These are phyloP conservation scores for Hansenula lynferdii DNA, from an alignment of 1,139 yeast species.

Conservation along the genomic window DNA sequence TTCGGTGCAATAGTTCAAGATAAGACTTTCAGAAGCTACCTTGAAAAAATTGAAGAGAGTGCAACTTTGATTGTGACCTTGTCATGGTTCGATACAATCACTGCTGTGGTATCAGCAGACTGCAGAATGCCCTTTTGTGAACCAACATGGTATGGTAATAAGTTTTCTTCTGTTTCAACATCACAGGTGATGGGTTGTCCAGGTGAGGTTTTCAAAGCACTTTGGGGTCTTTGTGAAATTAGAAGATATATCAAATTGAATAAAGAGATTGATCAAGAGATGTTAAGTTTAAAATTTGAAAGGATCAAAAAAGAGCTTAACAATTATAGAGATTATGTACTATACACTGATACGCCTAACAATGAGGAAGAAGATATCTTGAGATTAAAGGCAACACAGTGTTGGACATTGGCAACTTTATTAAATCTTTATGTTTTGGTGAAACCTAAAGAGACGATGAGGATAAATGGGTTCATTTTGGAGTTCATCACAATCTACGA, in stretches of 20 bases:
- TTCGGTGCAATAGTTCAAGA: conserved; percentile 45
- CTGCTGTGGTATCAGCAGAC: conserved; percentile 51
- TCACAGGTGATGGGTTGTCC: conserved; percentile 54
- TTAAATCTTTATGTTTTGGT: conserved; percentile 33
- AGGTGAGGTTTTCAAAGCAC: conserved; percentile 43
- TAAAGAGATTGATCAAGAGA: conserved; percentile 8
- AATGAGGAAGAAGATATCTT: conserved; percentile 26
- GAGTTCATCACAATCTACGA: conserved; percentile 44
- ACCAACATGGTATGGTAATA: conserved; percentile 46
- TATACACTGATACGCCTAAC: conserved; percentile 20
- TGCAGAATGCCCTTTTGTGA: conserved; percentile 46
- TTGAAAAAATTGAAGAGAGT: conserved; percentile 40
- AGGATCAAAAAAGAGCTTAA: conserved; percentile 30
- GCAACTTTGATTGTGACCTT: conserved; percentile 41
- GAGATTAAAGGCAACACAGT: conserved; percentile 44
- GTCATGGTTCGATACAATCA: conserved; percentile 53
- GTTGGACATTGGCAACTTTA: conserved; percentile 47
- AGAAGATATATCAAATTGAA: conserved; percentile 29
- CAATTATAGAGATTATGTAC: conserved; percentile 43
- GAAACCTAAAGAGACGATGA: conserved; percentile 24
- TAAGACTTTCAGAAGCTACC: conserved; percentile 26
- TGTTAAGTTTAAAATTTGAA: no score
- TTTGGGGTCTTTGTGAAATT: conserved; percentile 37
- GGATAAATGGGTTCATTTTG: conserved; percentile 28
- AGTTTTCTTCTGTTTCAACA: conserved; percentile 37